Evolutionary conservation across 805 yeast genomes (phyloP).

Genomic region (Candida arabinofermentans): DNA sequence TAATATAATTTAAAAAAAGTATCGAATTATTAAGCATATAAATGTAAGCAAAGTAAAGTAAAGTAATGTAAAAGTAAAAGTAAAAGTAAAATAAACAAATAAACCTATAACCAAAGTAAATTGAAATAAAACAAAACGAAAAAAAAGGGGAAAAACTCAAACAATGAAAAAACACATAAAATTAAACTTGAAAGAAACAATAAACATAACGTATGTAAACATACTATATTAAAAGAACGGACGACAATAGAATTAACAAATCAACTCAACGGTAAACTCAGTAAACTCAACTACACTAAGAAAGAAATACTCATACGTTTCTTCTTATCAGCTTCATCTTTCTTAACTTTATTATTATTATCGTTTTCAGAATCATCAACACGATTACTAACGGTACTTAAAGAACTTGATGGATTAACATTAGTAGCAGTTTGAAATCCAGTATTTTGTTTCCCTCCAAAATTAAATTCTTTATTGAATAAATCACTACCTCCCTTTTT

Average conservation of each 20-base stretch:
- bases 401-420: not conserved
- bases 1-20: not conserved
- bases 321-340: constrained; percentile 10
- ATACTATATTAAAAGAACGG: too few species aligned
- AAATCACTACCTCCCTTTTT: constrained; percentile 13
- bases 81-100: not conserved
- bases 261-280: not conserved
- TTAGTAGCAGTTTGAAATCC: not conserved
- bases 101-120: too few species aligned
- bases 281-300: constrained; percentile 4
- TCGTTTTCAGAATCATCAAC: not conserved
- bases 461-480: constrained; percentile 28
- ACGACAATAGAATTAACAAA: too few species aligned
- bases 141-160: too few species aligned
- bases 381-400: not conserved
- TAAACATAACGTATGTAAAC: too few species aligned
- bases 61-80: not conserved
- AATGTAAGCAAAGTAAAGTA: not conserved
- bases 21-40: not conserved
- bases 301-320: constrained; percentile 26
- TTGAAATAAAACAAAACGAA: too few species aligned
- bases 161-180: too few species aligned
- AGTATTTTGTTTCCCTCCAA: constrained; percentile 9
- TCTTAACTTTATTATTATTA: not conserved
- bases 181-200: too few species aligned